Evolutionary conservation across 2,329 filamentous ascomycete genomes (phyloP).

Genomic region (Talaromyces sp.): DNA sequence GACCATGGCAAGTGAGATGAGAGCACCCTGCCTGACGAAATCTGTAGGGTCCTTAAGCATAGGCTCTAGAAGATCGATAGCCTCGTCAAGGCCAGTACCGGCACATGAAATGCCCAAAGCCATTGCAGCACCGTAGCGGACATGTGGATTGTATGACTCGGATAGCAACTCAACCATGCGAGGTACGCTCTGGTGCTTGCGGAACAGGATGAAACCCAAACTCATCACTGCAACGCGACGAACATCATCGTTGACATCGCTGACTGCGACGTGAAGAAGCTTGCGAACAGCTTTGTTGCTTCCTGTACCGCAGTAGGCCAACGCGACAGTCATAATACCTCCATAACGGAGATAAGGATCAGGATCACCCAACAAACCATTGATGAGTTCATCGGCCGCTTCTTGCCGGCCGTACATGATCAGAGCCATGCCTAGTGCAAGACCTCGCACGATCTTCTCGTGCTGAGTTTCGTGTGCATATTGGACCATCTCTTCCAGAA

Average conservation of each 20-base stretch:
- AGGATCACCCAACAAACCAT: conserved; percentile 85
- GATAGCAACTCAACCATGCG: conserved; percentile 98
- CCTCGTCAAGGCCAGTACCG: conserved; percentile 91
- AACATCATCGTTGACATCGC: conserved; percentile 96
- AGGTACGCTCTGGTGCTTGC: conserved; percentile 93
- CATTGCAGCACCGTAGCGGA: conserved; percentile 97
- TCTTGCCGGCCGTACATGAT: conserved; percentile 98
- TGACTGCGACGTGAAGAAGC: conserved; percentile 91
- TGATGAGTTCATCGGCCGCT: conserved; percentile 88
- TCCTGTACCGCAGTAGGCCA: conserved; percentile 94
- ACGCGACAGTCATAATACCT: conserved; percentile 96
- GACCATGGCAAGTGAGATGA: conserved; percentile 95
- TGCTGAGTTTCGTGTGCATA: conserved; percentile 98
- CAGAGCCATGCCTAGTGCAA: conserved; percentile 92
- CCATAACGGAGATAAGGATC: conserved; percentile 93
- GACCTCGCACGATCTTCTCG: conserved; percentile 95
- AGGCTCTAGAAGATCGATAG: conserved; percentile 91
- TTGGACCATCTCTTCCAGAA: conserved; percentile 92
- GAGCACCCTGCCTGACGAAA: conserved; percentile 92
- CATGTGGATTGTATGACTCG: conserved; percentile 98
- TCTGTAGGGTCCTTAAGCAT: conserved; percentile 99
- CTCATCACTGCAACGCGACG: conserved; percentile 95
- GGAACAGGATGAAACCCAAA: conserved; percentile 96
- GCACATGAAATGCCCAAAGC: conserved; percentile 97
- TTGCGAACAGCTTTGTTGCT: conserved; percentile 99